Conservation (phyloP, 108 stramenopile genomes). For the Skeletonema potamos region DNA sequence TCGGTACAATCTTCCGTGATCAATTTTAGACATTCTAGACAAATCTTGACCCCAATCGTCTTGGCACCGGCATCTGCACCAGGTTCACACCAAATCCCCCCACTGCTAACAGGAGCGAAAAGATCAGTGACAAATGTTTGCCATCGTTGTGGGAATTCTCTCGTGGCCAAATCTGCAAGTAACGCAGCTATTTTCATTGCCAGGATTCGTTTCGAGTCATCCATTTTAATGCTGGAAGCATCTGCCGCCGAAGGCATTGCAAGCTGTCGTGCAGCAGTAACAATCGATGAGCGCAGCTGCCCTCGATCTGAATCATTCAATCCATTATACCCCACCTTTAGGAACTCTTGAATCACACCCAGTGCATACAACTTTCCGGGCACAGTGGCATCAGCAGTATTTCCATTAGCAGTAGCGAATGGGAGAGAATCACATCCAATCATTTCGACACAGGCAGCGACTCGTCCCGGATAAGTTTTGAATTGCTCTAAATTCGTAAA, state of each 20-base stretch:
- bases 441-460: slow-evolving; percentile 56
- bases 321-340: slow-evolving; percentile 58
- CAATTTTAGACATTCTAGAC: slow-evolving; percentile 73
- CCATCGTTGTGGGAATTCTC: slow-evolving; percentile 91
- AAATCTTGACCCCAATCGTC: slow-evolving; percentile 68
- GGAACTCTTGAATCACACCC: slow-evolving; percentile 58
- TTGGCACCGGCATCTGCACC: slow-evolving; percentile 21
- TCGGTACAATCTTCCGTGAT: slow-evolving; percentile 92
- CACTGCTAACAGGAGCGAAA: slow-evolving; percentile 49
- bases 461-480: slow-evolving; percentile 66
- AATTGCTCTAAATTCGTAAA: slow-evolving; percentile 74
- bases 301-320: slow-evolving; percentile 65
- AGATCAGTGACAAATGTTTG: slow-evolving; percentile 67
- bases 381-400: slow-evolving; percentile 60
- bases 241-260: slow-evolving; percentile 12
- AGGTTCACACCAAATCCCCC: slow-evolving; percentile 61
- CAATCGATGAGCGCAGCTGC: slow-evolving; percentile 57
- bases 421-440: slow-evolving; percentile 31
- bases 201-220: slow-evolving; percentile 45
- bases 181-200: slow-evolving; percentile 73
- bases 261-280: slow-evolving; percentile 58
- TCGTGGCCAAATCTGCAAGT: slow-evolving; percentile 65
- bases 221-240: slow-evolving; percentile 3
- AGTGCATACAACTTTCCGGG: slow-evolving; percentile 78
- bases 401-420: slow-evolving; percentile 8